phyloP scores from a whole-genome alignment of 2,329 filamentous ascomycete genomes.

The Helotiales sp. region DNA sequence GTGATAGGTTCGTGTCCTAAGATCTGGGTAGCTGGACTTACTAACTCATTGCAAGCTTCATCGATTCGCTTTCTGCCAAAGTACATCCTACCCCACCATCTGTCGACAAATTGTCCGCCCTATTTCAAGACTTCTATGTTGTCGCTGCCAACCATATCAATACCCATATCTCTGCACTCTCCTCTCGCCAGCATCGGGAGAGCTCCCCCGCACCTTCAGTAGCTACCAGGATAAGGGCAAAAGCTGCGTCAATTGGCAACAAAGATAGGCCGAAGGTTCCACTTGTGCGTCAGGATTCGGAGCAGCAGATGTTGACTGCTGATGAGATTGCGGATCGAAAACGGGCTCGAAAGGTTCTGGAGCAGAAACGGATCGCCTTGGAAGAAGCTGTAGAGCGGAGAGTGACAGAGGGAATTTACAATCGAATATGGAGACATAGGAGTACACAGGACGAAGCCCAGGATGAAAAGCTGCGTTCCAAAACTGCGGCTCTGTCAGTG shows the following conservation, averaged over 20 bases:
- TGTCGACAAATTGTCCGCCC: slow-evolving; percentile 79
- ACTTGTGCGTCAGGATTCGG: slow-evolving; percentile 46
- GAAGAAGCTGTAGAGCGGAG: slow-evolving; percentile 92
- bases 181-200: slow-evolving; percentile 74
- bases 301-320: slow-evolving; percentile 89
- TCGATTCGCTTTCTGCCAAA: slow-evolving; percentile 86
- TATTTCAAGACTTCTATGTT: slow-evolving; percentile 94
- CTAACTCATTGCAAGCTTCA: slow-evolving; percentile 65
- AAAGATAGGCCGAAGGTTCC: slow-evolving; percentile 55
- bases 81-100: slow-evolving; percentile 83
- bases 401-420: slow-evolving; percentile 84
- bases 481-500: slow-evolving; percentile 87
- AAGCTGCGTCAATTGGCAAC: slow-evolving; percentile 58
- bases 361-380: slow-evolving; percentile 75
- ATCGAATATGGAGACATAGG: slow-evolving; percentile 87
- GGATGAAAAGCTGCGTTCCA: slow-evolving; percentile 92
- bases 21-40: neutral
- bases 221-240: slow-evolving; percentile 61
- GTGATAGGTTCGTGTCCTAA: slow-evolving; percentile 69
- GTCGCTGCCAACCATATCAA: slow-evolving; percentile 80
- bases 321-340: slow-evolving; percentile 83
- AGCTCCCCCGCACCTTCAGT: slow-evolving; percentile 58
- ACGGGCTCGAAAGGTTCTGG: slow-evolving; percentile 76
- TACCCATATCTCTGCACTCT: slow-evolving; percentile 83
- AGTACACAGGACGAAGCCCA: slow-evolving; percentile 92